These are phyloP conservation scores for Amniculicola lignicola DNA, from an alignment of 495 filamentous ascomycete genomes.

Conservation along the genomic window DNA sequence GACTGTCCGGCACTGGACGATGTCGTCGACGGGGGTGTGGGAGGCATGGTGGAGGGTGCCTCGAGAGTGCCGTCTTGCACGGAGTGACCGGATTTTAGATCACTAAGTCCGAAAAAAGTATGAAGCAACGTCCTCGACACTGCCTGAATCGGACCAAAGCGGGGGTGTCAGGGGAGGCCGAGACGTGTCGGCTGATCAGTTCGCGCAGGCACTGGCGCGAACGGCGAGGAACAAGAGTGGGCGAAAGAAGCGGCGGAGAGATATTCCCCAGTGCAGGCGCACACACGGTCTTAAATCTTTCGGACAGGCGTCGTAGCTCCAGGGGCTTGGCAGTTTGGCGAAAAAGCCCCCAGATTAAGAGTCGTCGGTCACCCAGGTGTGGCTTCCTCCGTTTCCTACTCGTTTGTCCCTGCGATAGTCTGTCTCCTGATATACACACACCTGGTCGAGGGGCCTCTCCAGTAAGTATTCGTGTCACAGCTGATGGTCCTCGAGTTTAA, in stretches of 20 bases:
- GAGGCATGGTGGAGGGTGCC: slow-evolving; percentile 73
- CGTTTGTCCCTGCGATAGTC: slow-evolving; percentile 3
- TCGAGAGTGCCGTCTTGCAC: not conserved
- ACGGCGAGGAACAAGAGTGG: not conserved
- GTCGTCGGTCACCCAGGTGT: not conserved
- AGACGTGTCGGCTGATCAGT: not conserved
- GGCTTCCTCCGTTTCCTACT: slow-evolving; percentile 7
- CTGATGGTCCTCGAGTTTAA: too few species aligned
- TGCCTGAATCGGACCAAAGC: slow-evolving; percentile 1
- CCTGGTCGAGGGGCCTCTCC: not conserved
- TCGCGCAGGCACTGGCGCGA: not conserved
- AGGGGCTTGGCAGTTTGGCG: slow-evolving; percentile 10
- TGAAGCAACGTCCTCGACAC: slow-evolving; percentile 2
- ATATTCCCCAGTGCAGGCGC: slow-evolving; percentile 3
- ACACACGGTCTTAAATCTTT: slow-evolving; percentile 32
- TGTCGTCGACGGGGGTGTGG: slow-evolving; percentile 85
- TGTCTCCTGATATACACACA: not conserved
- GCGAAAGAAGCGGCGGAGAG: slow-evolving; percentile 14
- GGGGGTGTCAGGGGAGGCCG: slow-evolving; percentile 11
- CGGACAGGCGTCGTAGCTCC: slow-evolving; percentile 32
- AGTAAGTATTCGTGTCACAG: slow-evolving; percentile 19
- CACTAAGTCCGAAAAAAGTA: slow-evolving; percentile 26
- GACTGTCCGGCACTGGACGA: slow-evolving; percentile 75
- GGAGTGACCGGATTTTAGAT: slow-evolving; percentile 31
- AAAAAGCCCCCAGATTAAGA: slow-evolving; percentile 1